Percentiles rank a stretch among this genome's conserved stretches.
phyloP scores from a whole-genome alignment of 2,329 filamentous ascomycete genomes.

The Cercospora sp. region DNA sequence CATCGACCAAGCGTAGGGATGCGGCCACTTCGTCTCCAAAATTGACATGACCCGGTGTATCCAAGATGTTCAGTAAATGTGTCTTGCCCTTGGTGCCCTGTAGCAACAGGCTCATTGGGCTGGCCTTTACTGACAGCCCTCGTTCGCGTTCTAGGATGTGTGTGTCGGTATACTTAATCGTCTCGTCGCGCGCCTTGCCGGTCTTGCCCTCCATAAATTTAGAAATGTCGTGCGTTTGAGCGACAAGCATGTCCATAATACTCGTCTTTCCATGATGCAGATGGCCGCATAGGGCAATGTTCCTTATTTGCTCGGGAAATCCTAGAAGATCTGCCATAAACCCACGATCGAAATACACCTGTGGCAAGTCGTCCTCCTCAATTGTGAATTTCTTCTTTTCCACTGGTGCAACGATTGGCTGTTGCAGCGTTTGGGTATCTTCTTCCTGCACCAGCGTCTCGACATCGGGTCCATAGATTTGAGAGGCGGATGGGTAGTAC shows the following conservation, averaged over 20 bases:
- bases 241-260: slow-evolving; percentile 96
- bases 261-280: slow-evolving; percentile 97
- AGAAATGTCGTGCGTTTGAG: slow-evolving; percentile 88
- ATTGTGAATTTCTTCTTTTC: slow-evolving; percentile 95
- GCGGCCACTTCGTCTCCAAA: slow-evolving; percentile 97
- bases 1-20: slow-evolving; percentile 82
- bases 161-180: slow-evolving; percentile 91
- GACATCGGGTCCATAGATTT: slow-evolving; percentile 91
- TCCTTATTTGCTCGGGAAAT: slow-evolving; percentile 90
- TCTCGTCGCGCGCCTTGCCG: slow-evolving; percentile 81
- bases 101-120: slow-evolving; percentile 90
- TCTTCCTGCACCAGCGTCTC: slow-evolving; percentile 96
- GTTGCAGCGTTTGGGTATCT: slow-evolving; percentile 86
- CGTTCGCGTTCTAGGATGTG: slow-evolving; percentile 86
- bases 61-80: slow-evolving; percentile 89
- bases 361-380: slow-evolving; percentile 88
- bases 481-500: slow-evolving; percentile 97
- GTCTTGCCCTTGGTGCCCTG: slow-evolving; percentile 90
- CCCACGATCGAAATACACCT: slow-evolving; percentile 80
- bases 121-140: slow-evolving; percentile 86
- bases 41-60: slow-evolving; percentile 97
- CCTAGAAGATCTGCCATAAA: slow-evolving; percentile 97
- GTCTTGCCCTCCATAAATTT: slow-evolving; percentile 77
- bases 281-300: slow-evolving; percentile 88
- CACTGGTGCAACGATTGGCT: slow-evolving; percentile 91